Base-by-base conservation (phyloP, 148 eudicot species). In the Rheum nobile region DNA sequence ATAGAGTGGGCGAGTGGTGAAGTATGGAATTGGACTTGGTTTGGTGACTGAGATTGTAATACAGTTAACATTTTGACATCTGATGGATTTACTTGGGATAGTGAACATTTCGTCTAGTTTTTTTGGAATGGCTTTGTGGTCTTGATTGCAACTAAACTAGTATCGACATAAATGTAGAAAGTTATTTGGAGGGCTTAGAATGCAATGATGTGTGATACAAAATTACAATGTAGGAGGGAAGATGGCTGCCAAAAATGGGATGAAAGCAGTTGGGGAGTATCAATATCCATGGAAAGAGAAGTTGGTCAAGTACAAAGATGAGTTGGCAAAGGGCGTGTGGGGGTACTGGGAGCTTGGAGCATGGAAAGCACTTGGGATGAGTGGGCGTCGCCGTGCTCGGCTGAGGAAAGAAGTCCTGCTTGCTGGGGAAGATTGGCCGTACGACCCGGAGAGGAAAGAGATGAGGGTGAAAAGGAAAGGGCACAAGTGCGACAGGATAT, bases 331-430 rank as follows among this genome's bases (percentile, higher is more conserved):
- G 77, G 97, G 97, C 10, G 93, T 94, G 8, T 94, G 98, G 96
- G 97, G 96, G 65, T 91, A 87, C 74, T 91, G 97, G 98, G 89
- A 89, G 78, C 93, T 91, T 0, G 98, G 98, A 57, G 96, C 96
- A 35, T 91, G 98, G 98, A 89, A 74, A 14, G 54, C 76, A 1
- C 55, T 74, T 1, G 54, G 71, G 6, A 54, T 74, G 4, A 74
- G 76, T 63, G 76, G 37, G 28, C 54, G 76, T 2, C 76, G 26
- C 29, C 76, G 76, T 37, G 76, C 76, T 61, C 42, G 76, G 65
- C 37, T 61, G 52, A 31, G 76, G 10, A 74, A 61, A 63, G 76
- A 74, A 74, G 71, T 41, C 24, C 6, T 75, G 39, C 43, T 44
- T 65, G 61, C 77, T 24, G 82, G 85, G 22, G 76, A 86, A 69